Conservation (phyloP, 257 asterid species). For the Asclepias syriaca region DNA sequence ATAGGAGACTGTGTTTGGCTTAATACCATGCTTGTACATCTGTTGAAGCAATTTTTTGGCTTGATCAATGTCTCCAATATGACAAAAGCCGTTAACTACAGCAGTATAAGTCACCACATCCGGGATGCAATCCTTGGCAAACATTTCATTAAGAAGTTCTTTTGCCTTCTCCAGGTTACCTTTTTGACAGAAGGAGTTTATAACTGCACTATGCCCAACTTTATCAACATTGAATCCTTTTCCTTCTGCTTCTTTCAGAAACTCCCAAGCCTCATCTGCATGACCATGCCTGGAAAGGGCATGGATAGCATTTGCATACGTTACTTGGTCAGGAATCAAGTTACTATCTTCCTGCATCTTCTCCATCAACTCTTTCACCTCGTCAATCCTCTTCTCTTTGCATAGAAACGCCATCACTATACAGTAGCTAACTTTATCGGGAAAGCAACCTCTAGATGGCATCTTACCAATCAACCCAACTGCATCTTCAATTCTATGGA, state of each 20-base stretch:
- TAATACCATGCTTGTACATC: slow-evolving; percentile 80
- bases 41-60: slow-evolving; percentile 72
- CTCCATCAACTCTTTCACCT: slow-evolving; percentile 56
- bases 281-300: slow-evolving; percentile 71
- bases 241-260: slow-evolving; percentile 68
- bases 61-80: slow-evolving; percentile 51
- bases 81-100: slow-evolving; percentile 68
- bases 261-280: slow-evolving; percentile 63
- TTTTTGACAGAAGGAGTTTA: slow-evolving; percentile 60
- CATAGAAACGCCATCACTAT: slow-evolving; percentile 69
- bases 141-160: slow-evolving; percentile 74
- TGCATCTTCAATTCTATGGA: slow-evolving; percentile 47
- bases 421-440: slow-evolving; percentile 78
- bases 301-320: slow-evolving; percentile 64
- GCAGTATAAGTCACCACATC: slow-evolving; percentile 96
- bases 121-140: slow-evolving; percentile 63
- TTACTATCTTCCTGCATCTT: slow-evolving; percentile 61
- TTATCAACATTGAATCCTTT: slow-evolving; percentile 64
- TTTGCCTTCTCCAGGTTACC: slow-evolving; percentile 67
- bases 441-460: slow-evolving; percentile 62
- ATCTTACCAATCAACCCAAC: slow-evolving; percentile 59
- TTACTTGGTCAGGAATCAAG: slow-evolving; percentile 65
- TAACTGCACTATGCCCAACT: slow-evolving; percentile 67
- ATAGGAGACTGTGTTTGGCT: slow-evolving; percentile 77
- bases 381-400: slow-evolving; percentile 52